Evolutionary conservation across 2,329 filamentous ascomycete genomes (phyloP), one percentile per base, ranked within the genome.

Genomic region (Rugonectria rugulosa): DNA sequence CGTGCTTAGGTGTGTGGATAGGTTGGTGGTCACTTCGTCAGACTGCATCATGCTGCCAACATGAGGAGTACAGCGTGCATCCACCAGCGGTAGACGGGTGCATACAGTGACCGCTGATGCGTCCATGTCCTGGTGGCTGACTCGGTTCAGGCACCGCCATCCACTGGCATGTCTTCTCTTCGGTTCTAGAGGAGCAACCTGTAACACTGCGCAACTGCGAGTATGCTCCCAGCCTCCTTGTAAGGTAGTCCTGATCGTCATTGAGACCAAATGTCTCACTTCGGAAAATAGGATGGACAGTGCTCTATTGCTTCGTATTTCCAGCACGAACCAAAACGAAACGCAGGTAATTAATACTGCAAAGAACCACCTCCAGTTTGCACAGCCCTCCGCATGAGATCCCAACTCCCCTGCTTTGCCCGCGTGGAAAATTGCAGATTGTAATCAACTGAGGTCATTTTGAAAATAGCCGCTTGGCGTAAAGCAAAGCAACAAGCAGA

Each of bases 341-440:
- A 37, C 42, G 27, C 21, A 23, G 17, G n/a, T n/a, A n/a, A n/a
- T n/a, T n/a, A 26, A 23, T 8, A 17, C 31, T 32, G 17, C 20
- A 10, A 14, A 32, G 5, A 32, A 14, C 11, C 10, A 32, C 12
- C n/a, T n/a, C 27, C 27, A n/a, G 26, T 24, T 23, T 43, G 45
- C 52, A 50, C 52, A 40, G 52, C 52, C 52, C 38, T 43, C 46
- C 17, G 26, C 32, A 40, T 32, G 21, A 32, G 43, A 36, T 43
- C 31, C 44, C 43, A 14, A 44, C 24, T 53, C 44, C 40, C 44
- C 31, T 32, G 29, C 17, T 26, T 38, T 21, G 21, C 31, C 9
- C 12, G 38, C 40, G 14, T 31, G 40, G 45, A 46, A 27, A 41
- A 46, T 34, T 21, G 21, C 29, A 46, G 15, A 45, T 46, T 46